Base-by-base conservation (phyloP, 2,329 filamentous ascomycete species). In the Fusarium sp. region DNA sequence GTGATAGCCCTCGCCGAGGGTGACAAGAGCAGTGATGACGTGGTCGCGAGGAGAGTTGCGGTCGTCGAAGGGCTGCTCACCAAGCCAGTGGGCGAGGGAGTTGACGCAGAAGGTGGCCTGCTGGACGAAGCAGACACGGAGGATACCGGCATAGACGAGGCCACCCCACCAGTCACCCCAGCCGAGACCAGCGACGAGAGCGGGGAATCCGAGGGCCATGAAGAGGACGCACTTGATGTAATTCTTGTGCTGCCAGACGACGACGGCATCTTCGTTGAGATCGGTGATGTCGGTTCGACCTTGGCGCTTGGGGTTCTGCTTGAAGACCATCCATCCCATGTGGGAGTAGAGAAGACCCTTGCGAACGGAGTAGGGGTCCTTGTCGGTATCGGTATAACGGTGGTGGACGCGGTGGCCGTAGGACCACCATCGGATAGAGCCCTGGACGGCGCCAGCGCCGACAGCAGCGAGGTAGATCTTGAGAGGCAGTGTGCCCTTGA, bases 51-150 rank as follows among this genome's bases (percentile, higher is more conserved):
- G 94, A 66, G 92, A 94, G 89, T 97, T 95, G 82, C 93, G 92
- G 87, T 97, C 94, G 76, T 97, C 94, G 79, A 97, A 97, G 66
- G 94, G 94, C 85, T 97, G 94, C 76, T 97, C 94, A 68, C 94
- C 94, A 77, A 97, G 91, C 92, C 92, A 97, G 84, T 97, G 94
- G 72, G 94, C 94, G 67, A 97, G 85, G 16, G 92, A 95, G 88
- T 97, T 97, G 86, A 97, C 93, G 77, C 94, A 97, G 88, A 97
- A 97, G 71, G 94, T 96, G 64, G 94, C 93, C 84, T 97, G 94
- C 86, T 96, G 94, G 71, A 97, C 92, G 82, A 95, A 92, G 87
- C 94, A 95, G 83, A 95, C 92, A 74, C 94, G 91, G 71, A 97
- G 89, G 74, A 97, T 94, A 77, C 93, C 94, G 66, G 87, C 93